Base-by-base conservation (phyloP, 2,329 filamentous ascomycete species). In the Pestalotiopsis sp. region DNA sequence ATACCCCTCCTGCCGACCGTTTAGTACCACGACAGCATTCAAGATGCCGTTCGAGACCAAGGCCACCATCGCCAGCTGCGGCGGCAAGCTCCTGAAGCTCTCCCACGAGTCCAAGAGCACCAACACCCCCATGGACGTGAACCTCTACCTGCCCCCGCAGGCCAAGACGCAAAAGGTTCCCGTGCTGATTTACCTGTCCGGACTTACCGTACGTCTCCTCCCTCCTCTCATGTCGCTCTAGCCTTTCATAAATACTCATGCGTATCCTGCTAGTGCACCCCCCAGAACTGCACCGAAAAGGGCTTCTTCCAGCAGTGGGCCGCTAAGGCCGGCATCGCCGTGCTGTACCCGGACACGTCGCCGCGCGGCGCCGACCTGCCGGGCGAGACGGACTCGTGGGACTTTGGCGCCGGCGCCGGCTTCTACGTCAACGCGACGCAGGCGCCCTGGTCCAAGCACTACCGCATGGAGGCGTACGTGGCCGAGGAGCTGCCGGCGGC, bases 391-490 rank as follows among this genome's bases (percentile, higher is more conserved):
- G 95, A 97, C 72, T 80, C 87, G 63, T 99, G 91, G 81, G 96
- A 99, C 82, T 98, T 99, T 79, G 96, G 96, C 75, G 90, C 89
- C 71, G 95, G 93, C 4, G 96, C 96, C 1, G 93, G 94, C 67
- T 99, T 99, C 87, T 99, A 99, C 85, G 84, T 99, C 74, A 91
- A 99, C 80, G 94, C 95, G 11, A 93, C 90, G 4, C 86, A 85
- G 72, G 86, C 88, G 38, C 94, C 94, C 11, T 99, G 91, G 85
- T 84, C 84, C 69, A 84, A 85, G 66, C 89, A 93, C 79, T 99
- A 99, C 86, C 91, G 91, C 75, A 99, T 99, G 96, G 94, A 98
- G 85, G 90, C 87, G 71, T 99, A 99, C 84, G 87, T 99, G 73
- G 91, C 92, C n/a, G 81, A 88, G 66, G 96, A 99, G 82, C 90